These are phyloP conservation scores for Xerophyta viscosa DNA, from an alignment of 106 monocot genomes.

Conservation along the genomic window DNA sequence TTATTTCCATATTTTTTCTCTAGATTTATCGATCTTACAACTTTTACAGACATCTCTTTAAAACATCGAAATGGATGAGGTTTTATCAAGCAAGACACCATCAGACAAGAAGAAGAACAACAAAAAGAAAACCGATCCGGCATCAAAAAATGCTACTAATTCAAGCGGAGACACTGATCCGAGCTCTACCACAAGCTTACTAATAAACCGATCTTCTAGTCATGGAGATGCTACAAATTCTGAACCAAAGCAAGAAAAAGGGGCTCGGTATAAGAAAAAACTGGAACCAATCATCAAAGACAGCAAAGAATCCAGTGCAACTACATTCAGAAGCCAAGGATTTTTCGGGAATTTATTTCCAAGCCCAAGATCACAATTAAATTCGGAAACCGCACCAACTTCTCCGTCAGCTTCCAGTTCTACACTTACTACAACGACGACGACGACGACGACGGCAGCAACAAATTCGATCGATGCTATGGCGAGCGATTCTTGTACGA, in stretches of 20 bases:
- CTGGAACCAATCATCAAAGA: background rate
- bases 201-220: background rate
- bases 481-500: slow-evolving; percentile 1
- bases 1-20: too few species aligned
- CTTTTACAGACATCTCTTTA: too few species aligned
- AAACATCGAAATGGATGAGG: background rate
- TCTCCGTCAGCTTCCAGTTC: background rate
- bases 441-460: too few species aligned
- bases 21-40: too few species aligned
- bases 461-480: slow-evolving; percentile 1
- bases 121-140: background rate
- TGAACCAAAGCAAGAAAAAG: background rate
- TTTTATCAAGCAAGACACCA: background rate
- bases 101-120: background rate
- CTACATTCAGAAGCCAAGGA: too few species aligned
- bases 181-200: background rate
- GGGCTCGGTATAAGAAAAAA: background rate
- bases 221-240: background rate
- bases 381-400: background rate
- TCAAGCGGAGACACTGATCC: background rate
- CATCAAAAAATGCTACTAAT: background rate
- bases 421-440: background rate
- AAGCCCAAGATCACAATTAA: background rate
- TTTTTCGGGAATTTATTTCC: background rate
- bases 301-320: too few species aligned